A percentile compares a stretch with the other conserved stretches of the same genome.
These are phyloP conservation scores for Hirsutella thompsonii DNA, from an alignment of 2,329 filamentous ascomycete genomes.

Conservation along the genomic window DNA sequence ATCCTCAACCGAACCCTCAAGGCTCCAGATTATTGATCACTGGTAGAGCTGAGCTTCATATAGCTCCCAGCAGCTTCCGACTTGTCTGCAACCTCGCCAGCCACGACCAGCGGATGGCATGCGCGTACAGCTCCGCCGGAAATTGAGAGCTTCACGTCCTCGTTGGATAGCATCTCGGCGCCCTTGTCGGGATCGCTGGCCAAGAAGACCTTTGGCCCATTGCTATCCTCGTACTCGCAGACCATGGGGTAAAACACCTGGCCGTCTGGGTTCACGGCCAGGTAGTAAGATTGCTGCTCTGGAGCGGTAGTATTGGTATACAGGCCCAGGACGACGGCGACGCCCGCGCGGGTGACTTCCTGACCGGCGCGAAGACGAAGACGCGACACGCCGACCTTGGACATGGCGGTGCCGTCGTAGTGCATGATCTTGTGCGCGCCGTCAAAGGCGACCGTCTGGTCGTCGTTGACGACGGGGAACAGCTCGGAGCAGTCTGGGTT, in stretches of 20 bases:
- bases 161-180: constrained; percentile 10
- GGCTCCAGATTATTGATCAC: no score
- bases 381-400: constrained; percentile 14
- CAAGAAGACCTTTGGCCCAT: constrained; percentile 14
- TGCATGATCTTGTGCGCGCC: constrained; percentile 14
- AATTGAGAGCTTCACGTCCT: constrained; percentile 11
- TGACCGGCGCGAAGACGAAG: constrained; percentile 11
- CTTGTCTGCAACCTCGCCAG: neutral
- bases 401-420: constrained; percentile 21
- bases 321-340: constrained; percentile 9
- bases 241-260: constrained; percentile 15
- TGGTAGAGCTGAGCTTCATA: no score
- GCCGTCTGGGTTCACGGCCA: constrained; percentile 7
- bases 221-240: constrained; percentile 13
- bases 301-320: neutral
- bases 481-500: constrained; percentile 10
- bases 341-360: constrained; percentile 7
- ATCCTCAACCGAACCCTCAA: no score
- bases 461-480: constrained; percentile 9
- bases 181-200: constrained; percentile 11
- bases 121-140: constrained; percentile 13
- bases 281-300: constrained; percentile 9
- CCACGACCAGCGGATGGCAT: constrained; percentile 3
- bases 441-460: constrained; percentile 11
- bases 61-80: no score